Evolutionary conservation across 176 grass and related monocot species (phyloP).

Genomic region (Paspalum notatum): DNA sequence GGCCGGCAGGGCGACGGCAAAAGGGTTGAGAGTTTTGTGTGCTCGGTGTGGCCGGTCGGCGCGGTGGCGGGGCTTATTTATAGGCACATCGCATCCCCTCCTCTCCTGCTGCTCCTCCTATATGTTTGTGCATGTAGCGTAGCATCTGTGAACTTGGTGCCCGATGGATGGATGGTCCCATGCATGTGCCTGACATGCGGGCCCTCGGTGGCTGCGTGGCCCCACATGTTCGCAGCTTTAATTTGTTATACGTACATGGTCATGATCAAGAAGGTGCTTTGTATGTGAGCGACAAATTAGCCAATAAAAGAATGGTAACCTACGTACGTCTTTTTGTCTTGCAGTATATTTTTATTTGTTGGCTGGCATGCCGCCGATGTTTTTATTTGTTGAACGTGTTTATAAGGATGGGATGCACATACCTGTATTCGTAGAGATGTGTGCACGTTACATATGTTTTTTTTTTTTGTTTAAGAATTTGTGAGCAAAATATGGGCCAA

Average conservation of each 20-base stretch:
- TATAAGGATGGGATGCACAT: too few relatives aligned
- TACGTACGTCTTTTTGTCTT: too few relatives aligned
- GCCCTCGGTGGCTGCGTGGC: background rate
- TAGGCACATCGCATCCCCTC: constrained; percentile 37
- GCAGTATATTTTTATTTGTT: too few relatives aligned
- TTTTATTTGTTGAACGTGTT: too few relatives aligned
- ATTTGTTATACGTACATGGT: background rate
- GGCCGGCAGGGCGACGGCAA: constrained; percentile 7
- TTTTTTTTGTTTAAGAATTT: background rate
- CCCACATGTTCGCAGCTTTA: too few relatives aligned
- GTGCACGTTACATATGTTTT: too few relatives aligned
- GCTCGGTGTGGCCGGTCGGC: constrained; percentile 25
- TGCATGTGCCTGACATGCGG: background rate
- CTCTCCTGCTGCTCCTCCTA: background rate
- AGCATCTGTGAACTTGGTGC: background rate
- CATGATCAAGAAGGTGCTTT: background rate
- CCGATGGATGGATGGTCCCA: background rate
- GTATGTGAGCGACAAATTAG: too few relatives aligned
- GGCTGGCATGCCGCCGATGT: too few relatives aligned
- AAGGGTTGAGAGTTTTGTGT: constrained; percentile 28
- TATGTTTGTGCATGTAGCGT: background rate
- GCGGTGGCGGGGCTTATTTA: constrained; percentile 58
- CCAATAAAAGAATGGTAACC: too few relatives aligned
- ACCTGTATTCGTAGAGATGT: too few relatives aligned
- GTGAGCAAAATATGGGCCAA: background rate